Base-by-base conservation (phyloP, 2,329 filamentous ascomycete species). In the Cytospora schulzeri region DNA sequence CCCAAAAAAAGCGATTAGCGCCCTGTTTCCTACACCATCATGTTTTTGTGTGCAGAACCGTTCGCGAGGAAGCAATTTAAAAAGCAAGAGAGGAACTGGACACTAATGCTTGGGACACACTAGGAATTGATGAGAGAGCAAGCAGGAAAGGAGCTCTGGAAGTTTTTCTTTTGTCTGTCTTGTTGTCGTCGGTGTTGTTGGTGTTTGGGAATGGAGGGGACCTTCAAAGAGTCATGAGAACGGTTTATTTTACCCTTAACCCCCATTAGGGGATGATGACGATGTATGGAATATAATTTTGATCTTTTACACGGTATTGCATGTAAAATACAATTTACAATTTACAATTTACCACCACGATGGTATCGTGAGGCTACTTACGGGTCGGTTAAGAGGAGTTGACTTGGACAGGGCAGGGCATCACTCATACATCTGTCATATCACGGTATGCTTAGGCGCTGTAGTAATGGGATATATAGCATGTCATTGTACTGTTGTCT, bases 61-160 rank as follows among this genome's bases (percentile, higher is more conserved):
- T 26, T 28, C 33, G 22, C 35, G 38, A 55, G 14, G 26, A 45
- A 35, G 51, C 19, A 31, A 52, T n/a, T n/a, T n/a, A n/a, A n/a
- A 28, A 51, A 55, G n/a, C 57, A 57, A 22, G 15, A 61, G 19
- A 58, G 57, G 35, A 56, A 31, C 35, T 52, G 24, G 62, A 58
- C 31, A 62, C 65, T 67, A 67, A 67, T 67, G 28, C 24, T 62
- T 62, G 55, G 65, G 65, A 60, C 33, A 52, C 57, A 65, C 41
- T 65, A 67, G 65, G 62, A 67, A 67, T 56, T 67, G 65, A 67
- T 55, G 48, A 45, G n/a, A 31, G 29, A 41, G 45, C 35, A 45
- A 41, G 26, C 22, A 33, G 45, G 48, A 29, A 45, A 24, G 24
- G 53, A 28, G 19, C 53, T 62, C 17, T 53, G 9, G 35, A 38